Conservation (phyloP, 1,284 basidiomycete genomes). For the Anthracocystis walkeri region DNA sequence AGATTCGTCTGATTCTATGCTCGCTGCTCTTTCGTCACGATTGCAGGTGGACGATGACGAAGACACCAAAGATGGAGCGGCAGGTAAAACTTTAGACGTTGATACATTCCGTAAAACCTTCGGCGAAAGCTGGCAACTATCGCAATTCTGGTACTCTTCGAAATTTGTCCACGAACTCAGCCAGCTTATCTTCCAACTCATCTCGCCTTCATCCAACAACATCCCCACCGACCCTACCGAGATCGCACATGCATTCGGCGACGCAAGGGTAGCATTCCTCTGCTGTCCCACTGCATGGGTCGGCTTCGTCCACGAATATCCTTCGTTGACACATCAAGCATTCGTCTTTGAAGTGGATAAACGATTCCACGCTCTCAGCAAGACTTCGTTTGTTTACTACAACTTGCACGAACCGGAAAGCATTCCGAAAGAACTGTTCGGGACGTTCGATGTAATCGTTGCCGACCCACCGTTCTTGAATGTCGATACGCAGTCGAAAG, state of each 20-base stretch:
- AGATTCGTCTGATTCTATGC: slow-evolving; percentile 42
- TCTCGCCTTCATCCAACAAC: slow-evolving; percentile 1
- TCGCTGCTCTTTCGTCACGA: slow-evolving; percentile 18
- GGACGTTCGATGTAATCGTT: slow-evolving; percentile 63
- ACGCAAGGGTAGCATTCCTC: slow-evolving; percentile 63
- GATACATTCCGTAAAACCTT: slow-evolving; percentile 60
- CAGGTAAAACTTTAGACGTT: slow-evolving; percentile 20
- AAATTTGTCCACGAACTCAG: slow-evolving; percentile 38
- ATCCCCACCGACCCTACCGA: slow-evolving; percentile 2
- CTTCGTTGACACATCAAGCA: slow-evolving; percentile 38
- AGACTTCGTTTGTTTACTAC: slow-evolving; percentile 64
- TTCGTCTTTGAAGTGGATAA: slow-evolving; percentile 67
- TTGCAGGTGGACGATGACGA: slow-evolving; percentile 35
- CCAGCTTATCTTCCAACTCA: slow-evolving; percentile 27
- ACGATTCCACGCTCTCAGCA: slow-evolving; percentile 62
- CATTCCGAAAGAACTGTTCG: slow-evolving; percentile 47
- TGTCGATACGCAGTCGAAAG: slow-evolving; percentile 44
- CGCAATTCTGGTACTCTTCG: slow-evolving; percentile 49
- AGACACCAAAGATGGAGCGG: slow-evolving; percentile 5
- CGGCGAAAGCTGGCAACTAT: slow-evolving; percentile 59
- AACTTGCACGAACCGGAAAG: slow-evolving; percentile 64
- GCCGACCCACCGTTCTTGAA: slow-evolving; percentile 67
- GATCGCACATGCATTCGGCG: slow-evolving; percentile 12
- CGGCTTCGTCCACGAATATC: slow-evolving; percentile 63
- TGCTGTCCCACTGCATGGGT: slow-evolving; percentile 69